Conservation (phyloP, 495 filamentous ascomycete species). For the Talaromyces liani region DNA sequence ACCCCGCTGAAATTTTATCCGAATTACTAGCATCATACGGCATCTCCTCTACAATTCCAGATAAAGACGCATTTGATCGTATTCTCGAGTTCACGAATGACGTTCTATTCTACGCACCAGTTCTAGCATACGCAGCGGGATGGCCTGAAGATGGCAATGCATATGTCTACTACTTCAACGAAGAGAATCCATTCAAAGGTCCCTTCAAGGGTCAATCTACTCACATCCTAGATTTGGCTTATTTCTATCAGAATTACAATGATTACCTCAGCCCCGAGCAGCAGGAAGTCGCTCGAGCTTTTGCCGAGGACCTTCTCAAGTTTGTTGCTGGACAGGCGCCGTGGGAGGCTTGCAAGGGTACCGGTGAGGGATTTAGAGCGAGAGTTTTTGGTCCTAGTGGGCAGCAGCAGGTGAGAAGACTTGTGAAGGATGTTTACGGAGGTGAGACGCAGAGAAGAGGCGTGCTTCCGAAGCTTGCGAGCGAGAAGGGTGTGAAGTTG, state of each 20-base stretch:
- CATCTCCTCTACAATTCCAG: constrained; percentile 17
- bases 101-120: constrained; percentile 30
- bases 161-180: constrained; percentile 43
- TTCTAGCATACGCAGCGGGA: constrained; percentile 22
- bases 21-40: constrained; percentile 26
- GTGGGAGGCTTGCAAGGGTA: constrained; percentile 24
- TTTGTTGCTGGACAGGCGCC: constrained; percentile 33
- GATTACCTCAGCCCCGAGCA: constrained; percentile 27
- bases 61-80: constrained; percentile 23
- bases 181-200: constrained; percentile 41
- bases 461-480: constrained; percentile 16
- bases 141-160: constrained; percentile 26
- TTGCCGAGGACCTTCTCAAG: constrained; percentile 36
- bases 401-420: neutral
- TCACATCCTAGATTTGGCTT: constrained; percentile 41
- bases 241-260: constrained; percentile 38
- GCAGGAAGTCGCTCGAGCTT: constrained; percentile 18
- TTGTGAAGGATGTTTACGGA: constrained; percentile 15
- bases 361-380: constrained; percentile 15
- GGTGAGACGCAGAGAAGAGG: constrained; percentile 18
- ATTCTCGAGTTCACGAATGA: constrained; percentile 33
- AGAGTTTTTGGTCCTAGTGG: constrained; percentile 23
- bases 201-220: constrained; percentile 29
- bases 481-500: constrained; percentile 12
- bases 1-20: constrained; percentile 13